Conservation (phyloP, 2,329 filamentous ascomycete genomes). For the Leptographium flavum region DNA sequence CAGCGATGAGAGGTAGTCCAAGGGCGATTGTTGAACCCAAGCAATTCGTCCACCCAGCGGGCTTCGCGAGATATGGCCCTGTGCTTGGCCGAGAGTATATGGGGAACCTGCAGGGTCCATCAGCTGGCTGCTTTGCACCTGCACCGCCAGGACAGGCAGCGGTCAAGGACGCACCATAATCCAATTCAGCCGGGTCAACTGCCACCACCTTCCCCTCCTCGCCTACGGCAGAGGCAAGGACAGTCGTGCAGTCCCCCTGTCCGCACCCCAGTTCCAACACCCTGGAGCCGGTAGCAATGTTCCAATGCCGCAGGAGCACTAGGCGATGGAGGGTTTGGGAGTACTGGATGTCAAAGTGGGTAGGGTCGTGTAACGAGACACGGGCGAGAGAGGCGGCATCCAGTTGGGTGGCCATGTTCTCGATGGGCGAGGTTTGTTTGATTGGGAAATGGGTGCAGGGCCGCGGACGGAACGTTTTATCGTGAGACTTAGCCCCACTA, state of each 20-base stretch:
- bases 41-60: conserved; percentile 26
- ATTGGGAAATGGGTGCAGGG: too few relatives aligned
- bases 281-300: conserved; percentile 22
- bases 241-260: conserved; percentile 41
- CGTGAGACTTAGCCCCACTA: too few relatives aligned
- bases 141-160: neutral
- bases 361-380: conserved; percentile 1
- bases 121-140: neutral
- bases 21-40: conserved; percentile 25
- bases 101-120: conserved; percentile 15
- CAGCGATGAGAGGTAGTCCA: conserved; percentile 19
- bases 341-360: conserved; percentile 1
- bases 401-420: conserved; percentile 2
- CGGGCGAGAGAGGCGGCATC: conserved; percentile 1
- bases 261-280: conserved; percentile 46
- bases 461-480: too few relatives aligned
- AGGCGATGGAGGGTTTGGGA: conserved; percentile 18
- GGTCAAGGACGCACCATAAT: conserved; percentile 24
- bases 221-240: conserved; percentile 34
- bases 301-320: conserved; percentile 20
- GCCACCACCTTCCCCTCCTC: conserved; percentile 30
- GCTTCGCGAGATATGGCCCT: conserved; percentile 25
- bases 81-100: conserved; percentile 33
- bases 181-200: conserved; percentile 33
- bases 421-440: too few relatives aligned